Evolutionary conservation across 2,329 filamentous ascomycete genomes (phyloP), one percentile per base, ranked within the genome.

Genomic region (Colletotrichum lindemuthianum): DNA sequence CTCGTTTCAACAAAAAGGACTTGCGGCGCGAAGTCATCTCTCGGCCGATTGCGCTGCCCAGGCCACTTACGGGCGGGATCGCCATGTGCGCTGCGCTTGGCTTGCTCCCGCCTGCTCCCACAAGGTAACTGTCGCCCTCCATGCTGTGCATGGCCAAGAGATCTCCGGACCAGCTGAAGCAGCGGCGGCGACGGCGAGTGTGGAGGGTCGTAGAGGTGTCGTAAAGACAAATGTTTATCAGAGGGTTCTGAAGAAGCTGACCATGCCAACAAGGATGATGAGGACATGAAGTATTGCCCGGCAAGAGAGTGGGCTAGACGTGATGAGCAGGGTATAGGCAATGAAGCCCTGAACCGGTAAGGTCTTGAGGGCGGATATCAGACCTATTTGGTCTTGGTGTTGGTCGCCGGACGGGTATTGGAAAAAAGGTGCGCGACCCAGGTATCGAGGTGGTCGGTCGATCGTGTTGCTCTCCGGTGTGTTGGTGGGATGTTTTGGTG

Each of bases 301-400:
- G 50, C 44, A 54, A 52, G 33, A 60, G 36, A 16, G 56, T 16
- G 44, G 32, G 16, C 53, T 58, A 36, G 39, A 56, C 24, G 32
- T 37, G 11, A 58, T 52, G 51, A 39, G 16, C 43, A 44, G 39
- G 60, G 43, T 15, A 49, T 32, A 9, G 43, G 32, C 43, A 60
- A 53, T 44, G 44, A 44, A 33, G 8, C 4, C 39, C 15, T 13
- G 58, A 37, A 32, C 41, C 49, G 59, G 43, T 47, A 40, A 13
- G 43, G 60, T 37, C 43, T 43, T 44, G 15, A 40, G 37, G 49
- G 49, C 60, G 60, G 60, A 64, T 64, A 60, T 60, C 56, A 54
- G 55, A 54, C 60, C 60, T 54, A 39, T 63, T 63, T 60, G 12
- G 60, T 63, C 60, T 43, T 63, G 48, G 60, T 59, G 36, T 40